A percentile compares a stretch with the other conserved stretches of the same genome.
phyloP scores from a whole-genome alignment of 148 eudicot genomes.

The Vaccinium vitisidaea region DNA sequence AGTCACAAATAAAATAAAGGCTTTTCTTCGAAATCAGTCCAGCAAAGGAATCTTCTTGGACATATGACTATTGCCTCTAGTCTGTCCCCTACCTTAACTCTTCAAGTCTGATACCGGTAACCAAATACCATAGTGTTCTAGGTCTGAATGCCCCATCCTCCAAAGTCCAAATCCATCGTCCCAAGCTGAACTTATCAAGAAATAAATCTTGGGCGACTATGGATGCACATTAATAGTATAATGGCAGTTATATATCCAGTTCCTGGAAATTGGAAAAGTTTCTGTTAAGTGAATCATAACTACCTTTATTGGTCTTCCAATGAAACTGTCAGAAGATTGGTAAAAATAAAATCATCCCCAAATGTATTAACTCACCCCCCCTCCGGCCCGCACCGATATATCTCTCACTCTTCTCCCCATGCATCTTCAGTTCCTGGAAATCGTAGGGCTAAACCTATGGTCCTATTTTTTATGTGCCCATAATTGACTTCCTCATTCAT shows the following conservation, averaged over 20 bases:
- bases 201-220: not conserved
- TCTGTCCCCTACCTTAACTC: not conserved
- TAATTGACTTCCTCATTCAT: not conserved
- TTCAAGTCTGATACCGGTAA: not conserved
- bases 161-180: not conserved
- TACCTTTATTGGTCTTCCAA: not conserved
- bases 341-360: not conserved
- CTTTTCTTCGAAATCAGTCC: constrained; percentile 3
- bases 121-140: not conserved
- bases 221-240: not conserved
- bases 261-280: not conserved
- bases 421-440: not conserved
- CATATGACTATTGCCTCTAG: not conserved
- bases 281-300: not conserved
- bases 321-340: not conserved
- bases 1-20: not conserved
- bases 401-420: not conserved
- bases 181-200: not conserved
- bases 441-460: not conserved
- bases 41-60: not conserved
- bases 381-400: not conserved
- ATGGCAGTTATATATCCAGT: not conserved
- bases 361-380: not conserved
- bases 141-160: not conserved
- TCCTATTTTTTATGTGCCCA: not conserved